Percentiles rank a stretch among this genome's conserved stretches.
These are phyloP conservation scores for Boletus sp. DNA, from an alignment of 1,284 basidiomycete species.

Conservation along the genomic window DNA sequence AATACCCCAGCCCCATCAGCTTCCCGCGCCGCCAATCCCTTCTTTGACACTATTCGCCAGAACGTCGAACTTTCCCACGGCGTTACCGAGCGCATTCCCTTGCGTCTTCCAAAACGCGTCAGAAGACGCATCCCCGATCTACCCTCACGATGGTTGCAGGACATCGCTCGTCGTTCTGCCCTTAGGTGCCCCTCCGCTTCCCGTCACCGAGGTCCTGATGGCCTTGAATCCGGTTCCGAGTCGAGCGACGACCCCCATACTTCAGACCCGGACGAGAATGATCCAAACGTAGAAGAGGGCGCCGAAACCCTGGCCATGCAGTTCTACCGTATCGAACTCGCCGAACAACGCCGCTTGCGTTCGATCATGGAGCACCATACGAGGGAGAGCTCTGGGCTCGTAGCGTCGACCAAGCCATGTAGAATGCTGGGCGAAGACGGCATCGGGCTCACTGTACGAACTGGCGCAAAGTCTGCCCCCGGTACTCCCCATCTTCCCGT, in stretches of 20 bases:
- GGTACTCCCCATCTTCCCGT: slow-evolving; percentile 27
- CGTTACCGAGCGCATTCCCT: slow-evolving; percentile 80
- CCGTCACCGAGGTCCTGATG: slow-evolving; percentile 76
- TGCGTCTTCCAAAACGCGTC: slow-evolving; percentile 69
- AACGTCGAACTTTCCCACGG: slow-evolving; percentile 90
- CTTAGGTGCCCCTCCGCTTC: slow-evolving; percentile 41
- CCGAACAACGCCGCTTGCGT: slow-evolving; percentile 89
- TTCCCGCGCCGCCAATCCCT: slow-evolving; percentile 63
- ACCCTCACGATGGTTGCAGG: slow-evolving; percentile 81
- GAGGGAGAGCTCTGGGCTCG: slow-evolving; percentile 43
- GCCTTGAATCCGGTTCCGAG: slow-evolving; percentile 51
- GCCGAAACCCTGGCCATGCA: slow-evolving; percentile 86
- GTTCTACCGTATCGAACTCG: slow-evolving; percentile 89
- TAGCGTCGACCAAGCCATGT: slow-evolving; percentile 12
- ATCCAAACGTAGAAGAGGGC: slow-evolving; percentile 58
- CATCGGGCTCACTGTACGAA: slow-evolving; percentile 12
- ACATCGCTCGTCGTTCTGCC: slow-evolving; percentile 63
- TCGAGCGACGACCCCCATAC: slow-evolving; percentile 40
- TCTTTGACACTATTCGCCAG: slow-evolving; percentile 96
- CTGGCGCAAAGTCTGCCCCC: slow-evolving; percentile 30
- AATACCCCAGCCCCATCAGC: slow-evolving; percentile 28
- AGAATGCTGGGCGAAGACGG: slow-evolving; percentile 11
- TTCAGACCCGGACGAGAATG: slow-evolving; percentile 42
- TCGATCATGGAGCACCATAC: slow-evolving; percentile 93
- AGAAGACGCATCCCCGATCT: slow-evolving; percentile 70